phyloP scores from a whole-genome alignment of 768 basidiomycete genomes.

The Floccularia luteovirens region DNA sequence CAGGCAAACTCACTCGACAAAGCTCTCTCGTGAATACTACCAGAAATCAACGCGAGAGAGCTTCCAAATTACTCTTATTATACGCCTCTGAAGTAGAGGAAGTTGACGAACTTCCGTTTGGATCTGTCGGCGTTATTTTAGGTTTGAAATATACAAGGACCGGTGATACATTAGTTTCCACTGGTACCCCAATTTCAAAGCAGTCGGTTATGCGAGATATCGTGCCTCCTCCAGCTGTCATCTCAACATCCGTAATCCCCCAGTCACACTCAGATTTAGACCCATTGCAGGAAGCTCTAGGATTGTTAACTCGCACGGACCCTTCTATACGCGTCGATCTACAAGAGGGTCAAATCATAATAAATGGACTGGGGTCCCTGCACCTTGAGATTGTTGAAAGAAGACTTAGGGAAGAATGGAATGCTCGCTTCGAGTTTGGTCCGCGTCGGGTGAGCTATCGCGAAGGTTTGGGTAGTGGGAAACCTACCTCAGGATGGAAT shows the following conservation, averaged over 20 bases:
- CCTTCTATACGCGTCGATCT: conserved; percentile 79
- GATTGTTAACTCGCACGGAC: conserved; percentile 73
- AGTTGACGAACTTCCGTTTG: conserved; percentile 73
- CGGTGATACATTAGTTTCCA: conserved; percentile 74
- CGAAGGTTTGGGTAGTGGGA: conserved; percentile 39
- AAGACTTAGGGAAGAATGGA: conserved; percentile 77
- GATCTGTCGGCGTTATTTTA: conserved; percentile 78
- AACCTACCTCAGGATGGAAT: conserved; percentile 23
- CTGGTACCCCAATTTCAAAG: conserved; percentile 28
- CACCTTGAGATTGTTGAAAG: conserved; percentile 87
- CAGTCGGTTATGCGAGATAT: conserved; percentile 51
- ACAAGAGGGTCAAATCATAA: conserved; percentile 77
- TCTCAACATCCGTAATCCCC: conserved; percentile 78
- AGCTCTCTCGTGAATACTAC: conserved; percentile 56
- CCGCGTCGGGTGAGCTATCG: conserved; percentile 75
- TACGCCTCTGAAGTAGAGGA: conserved; percentile 75
- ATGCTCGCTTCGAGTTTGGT: conserved; percentile 70
- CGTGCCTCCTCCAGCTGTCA: conserved; percentile 73
- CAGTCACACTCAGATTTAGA: conserved; percentile 72
- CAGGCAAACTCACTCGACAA: conserved; percentile 66
- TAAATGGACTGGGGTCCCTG: conserved; percentile 79
- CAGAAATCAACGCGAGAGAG: conserved; percentile 62
- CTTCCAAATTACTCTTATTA: conserved; percentile 67
- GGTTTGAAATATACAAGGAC: conserved; percentile 82
- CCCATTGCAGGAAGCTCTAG: conserved; percentile 70